Conservation (phyloP, 208 protist genomes). For the Leishmania tropica region DNA sequence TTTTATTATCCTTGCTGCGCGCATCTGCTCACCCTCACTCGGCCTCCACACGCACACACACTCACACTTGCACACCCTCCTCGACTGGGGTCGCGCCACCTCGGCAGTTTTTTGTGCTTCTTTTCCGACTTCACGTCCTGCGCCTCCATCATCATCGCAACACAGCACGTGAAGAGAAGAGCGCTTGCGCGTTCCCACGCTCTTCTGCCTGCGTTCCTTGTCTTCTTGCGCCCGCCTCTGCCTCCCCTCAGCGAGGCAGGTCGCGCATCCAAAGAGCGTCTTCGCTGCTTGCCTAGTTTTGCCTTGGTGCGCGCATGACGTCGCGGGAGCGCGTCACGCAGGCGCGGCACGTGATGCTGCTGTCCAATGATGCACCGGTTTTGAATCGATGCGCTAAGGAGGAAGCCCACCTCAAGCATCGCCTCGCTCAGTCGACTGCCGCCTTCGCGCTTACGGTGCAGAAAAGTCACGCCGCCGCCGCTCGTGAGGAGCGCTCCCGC, state of each 20-base stretch:
- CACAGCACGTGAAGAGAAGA: background rate
- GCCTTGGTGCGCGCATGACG: background rate
- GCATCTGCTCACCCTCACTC: background rate
- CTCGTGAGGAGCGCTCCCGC: conserved; percentile 32
- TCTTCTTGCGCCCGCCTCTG: background rate
- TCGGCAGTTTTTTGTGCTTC: background rate
- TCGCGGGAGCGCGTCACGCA: conserved; percentile 25
- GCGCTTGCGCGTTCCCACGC: background rate
- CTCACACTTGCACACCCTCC: background rate
- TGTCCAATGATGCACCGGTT: conserved; percentile 42
- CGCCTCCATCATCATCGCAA: background rate
- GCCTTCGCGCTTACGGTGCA: conserved; percentile 9
- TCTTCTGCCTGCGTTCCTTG: background rate
- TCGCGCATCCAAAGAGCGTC: background rate
- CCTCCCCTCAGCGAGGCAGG: background rate
- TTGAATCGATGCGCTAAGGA: conserved; percentile 39
- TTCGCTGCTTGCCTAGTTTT: background rate
- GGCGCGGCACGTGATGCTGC: conserved; percentile 36
- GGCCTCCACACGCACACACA: background rate
- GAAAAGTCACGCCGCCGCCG: conserved; percentile 19
- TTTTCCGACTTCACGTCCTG: background rate
- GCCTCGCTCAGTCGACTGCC: conserved; percentile 28
- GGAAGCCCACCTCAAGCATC: conserved; percentile 32
- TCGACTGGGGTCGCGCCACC: background rate
- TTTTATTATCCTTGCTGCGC: background rate